Percentiles rank a stretch among this genome's conserved stretches.
phyloP scores from a whole-genome alignment of 148 eudicot species.

The Linanthus parryae region DNA sequence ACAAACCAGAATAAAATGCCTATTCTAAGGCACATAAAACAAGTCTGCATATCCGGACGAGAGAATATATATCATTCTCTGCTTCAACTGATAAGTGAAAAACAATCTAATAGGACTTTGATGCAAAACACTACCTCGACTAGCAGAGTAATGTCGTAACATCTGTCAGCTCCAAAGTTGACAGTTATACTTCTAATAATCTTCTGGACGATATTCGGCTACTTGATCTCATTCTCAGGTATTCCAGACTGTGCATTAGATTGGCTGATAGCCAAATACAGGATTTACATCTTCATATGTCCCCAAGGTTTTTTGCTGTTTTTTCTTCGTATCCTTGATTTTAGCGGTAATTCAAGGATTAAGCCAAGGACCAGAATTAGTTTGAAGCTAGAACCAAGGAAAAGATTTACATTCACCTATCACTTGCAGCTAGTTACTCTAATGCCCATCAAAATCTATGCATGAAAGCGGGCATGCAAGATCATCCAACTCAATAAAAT shows the following conservation, averaged over 20 bases:
- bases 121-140: conserved; percentile 3
- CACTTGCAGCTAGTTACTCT: not conserved
- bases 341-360: no score
- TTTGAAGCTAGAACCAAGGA: not conserved
- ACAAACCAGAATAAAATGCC: not conserved
- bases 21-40: not conserved
- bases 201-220: not conserved
- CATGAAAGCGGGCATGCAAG: conserved; percentile 23
- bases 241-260: not conserved
- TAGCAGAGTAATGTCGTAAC: not conserved
- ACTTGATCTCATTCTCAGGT: not conserved
- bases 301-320: no score
- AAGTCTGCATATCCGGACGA: conserved; percentile 9
- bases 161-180: conserved; percentile 8
- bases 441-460: conserved; percentile 5
- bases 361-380: no score
- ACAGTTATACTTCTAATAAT: not conserved
- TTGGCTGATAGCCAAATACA: no score
- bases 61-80: not conserved
- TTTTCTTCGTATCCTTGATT: no score
- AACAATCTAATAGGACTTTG: not conserved
- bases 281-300: no score
- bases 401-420: conserved; percentile 1
- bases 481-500: conserved; percentile 42
- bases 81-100: not conserved